Evolutionary conservation across 768 basidiomycete species (phyloP), one percentile per base, ranked within the genome.

Genomic region (Lanmaoa pseudosensibilis): DNA sequence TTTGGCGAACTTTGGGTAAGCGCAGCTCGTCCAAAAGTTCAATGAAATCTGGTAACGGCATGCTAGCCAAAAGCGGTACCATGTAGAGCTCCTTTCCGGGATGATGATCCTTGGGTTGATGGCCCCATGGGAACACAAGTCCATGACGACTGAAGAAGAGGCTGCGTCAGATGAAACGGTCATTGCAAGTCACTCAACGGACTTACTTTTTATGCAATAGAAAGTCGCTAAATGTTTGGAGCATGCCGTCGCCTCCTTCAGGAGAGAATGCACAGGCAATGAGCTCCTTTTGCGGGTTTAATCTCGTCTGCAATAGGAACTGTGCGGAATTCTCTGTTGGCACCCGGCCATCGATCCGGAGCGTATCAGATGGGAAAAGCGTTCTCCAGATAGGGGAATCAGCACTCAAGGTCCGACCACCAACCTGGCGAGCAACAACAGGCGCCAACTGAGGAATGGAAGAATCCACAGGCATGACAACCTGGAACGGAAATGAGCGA

Each of bases 11-110:
- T 62, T 81, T 83, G 15, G 91, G 89, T 2, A 96, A 69, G 54
- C 77, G 78, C 45, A 93, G 78, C 27, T 89, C 79, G 61, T 95
- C 93, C 46, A 94, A 71, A 2, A 95, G 76, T 63, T 94, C 91
- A 61, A 95, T 80, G 64, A 85, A 95, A 56, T 95, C 94, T 1
- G 94, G 94, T 2, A 94, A 73, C 0, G 85, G 78, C 48, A 87
- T 80, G 30, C 73, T 78, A 23, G 87, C 78, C 21, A 79, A 75
- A 16, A 96, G 73, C 2, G 94, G 94, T 18, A 95, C 80, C 61
- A 95, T 82, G 64, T 96, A 96, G 36, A 95, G 73, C 68, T 96
- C 94, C 54, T 89, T 87, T 34, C 92, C 93, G 39, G 89, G 88
- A 54, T 83, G 79, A 64, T 82, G 74, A 12, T 92, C 87, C 60